A percentile compares a stretch with the other conserved stretches of the same genome.
Conservation (phyloP, 202 grass and related monocot genomes). For the Sporobolus alterniflorus region DNA sequence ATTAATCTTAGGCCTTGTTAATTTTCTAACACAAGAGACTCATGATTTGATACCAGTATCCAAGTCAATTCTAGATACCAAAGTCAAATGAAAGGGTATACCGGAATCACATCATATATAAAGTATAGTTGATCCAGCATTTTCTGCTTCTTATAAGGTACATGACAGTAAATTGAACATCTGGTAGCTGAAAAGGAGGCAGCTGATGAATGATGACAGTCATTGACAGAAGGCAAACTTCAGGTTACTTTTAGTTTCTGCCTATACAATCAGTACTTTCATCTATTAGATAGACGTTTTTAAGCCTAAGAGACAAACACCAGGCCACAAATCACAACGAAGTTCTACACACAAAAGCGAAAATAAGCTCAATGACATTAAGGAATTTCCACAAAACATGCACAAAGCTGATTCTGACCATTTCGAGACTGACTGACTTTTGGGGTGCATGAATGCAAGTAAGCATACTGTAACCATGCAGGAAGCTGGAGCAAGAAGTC, state of each 20-base stretch:
- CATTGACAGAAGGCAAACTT: neutral
- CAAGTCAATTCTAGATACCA: conserved; percentile 1
- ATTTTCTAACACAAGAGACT: too few species aligned
- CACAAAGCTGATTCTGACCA: neutral
- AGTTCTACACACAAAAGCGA: neutral
- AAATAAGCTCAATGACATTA: neutral
- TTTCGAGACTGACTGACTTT: neutral
- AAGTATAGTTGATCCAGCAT: neutral
- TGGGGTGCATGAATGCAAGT: neutral
- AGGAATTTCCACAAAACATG: neutral
- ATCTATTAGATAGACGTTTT: neutral
- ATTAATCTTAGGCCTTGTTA: too few species aligned
- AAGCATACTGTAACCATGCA: neutral
- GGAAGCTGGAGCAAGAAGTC: neutral
- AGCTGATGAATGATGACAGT: neutral
- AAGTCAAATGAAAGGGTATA: conserved; percentile 1
- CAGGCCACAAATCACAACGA: neutral
- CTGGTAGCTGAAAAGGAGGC: neutral
- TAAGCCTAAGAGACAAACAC: neutral
- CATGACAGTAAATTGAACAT: neutral
- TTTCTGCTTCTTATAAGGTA: neutral
- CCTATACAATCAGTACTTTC: neutral
- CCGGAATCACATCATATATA: neutral
- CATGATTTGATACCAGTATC: neutral
- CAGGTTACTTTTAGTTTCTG: neutral